Base-by-base conservation (phyloP, 2,329 filamentous ascomycete species). In the Xylariaceae sp. region DNA sequence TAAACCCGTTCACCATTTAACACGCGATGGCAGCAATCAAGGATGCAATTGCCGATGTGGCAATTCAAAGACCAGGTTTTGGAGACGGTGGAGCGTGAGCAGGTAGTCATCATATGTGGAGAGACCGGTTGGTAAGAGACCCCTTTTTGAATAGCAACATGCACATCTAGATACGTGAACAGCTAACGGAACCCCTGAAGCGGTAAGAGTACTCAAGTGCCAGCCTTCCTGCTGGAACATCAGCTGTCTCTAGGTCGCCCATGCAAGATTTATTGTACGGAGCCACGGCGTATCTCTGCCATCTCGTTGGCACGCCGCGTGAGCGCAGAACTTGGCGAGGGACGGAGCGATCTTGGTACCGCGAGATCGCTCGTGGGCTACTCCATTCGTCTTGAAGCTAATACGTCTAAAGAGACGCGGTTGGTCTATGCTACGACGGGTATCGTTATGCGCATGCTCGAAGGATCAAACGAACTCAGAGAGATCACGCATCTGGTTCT, bases 361-460 rank as follows among this genome's bases (percentile, higher is more conserved):
- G 77, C 79, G 48, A 82, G 89, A 56, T 97, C 94, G 2, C 80
- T 99, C 2, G 88, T 99, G 18, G 94, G 94, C 50, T 99, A 96
- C 77, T 92, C 94, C 1, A 97, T 99, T 66, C 86, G 94, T 15
- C 78, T 99, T 17, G 94, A 99, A 73, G 89, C 91, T 53, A 96
- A 95, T 68, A 89, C 88, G 0, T 88, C 87, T 13, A 83, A 86
- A 35, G 87, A 91, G 66, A 97, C 92, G 1, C 82, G 90, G 55
- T 82, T 99, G 30, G 85, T 97, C 4, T 99, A 92, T 74, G 94
- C 94, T 56, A 97, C 88, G 1, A 88, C 85, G 4, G 85, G 94
- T 77, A 96, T 99, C 59, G 91, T 99, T n/a, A 90, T 99, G 80
- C 87, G 94, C 34, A 97, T 99, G 93, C 80, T 99, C 11, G 94